These are phyloP conservation scores for Coffea humblotiana DNA, from an alignment of 305 asterid species.

Conservation along the genomic window DNA sequence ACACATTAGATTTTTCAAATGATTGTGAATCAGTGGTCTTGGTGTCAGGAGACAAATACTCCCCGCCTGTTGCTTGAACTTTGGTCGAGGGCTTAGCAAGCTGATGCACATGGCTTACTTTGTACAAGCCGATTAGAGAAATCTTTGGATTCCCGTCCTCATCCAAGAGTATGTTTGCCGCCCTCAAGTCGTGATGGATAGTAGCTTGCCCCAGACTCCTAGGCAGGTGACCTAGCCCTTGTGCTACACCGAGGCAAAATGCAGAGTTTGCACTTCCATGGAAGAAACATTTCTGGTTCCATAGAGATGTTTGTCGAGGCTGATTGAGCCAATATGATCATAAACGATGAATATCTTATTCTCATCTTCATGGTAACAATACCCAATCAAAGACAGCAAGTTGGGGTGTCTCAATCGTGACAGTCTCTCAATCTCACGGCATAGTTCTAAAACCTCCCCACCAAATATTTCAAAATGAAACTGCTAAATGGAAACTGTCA, in stretches of 20 bases:
- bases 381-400: slow-evolving; percentile 12
- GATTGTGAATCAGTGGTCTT: neutral
- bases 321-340: neutral
- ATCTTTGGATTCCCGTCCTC: neutral
- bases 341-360: neutral
- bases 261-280: neutral
- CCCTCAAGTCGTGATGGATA: neutral
- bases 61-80: neutral
- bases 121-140: neutral
- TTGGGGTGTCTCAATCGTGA: slow-evolving; percentile 9
- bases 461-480: no score
- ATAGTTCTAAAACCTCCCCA: neutral
- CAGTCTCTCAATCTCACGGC: neutral
- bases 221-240: neutral
- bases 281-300: neutral
- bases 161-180: neutral
- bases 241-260: neutral
- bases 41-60: neutral
- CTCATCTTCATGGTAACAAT: slow-evolving; percentile 33
- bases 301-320: neutral
- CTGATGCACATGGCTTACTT: neutral
- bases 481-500: neutral
- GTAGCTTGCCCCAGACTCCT: neutral
- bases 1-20: neutral
- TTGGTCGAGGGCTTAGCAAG: neutral